Evolutionary conservation across 768 basidiomycete genomes (phyloP).

Genomic region (Psilocybe sp.): DNA sequence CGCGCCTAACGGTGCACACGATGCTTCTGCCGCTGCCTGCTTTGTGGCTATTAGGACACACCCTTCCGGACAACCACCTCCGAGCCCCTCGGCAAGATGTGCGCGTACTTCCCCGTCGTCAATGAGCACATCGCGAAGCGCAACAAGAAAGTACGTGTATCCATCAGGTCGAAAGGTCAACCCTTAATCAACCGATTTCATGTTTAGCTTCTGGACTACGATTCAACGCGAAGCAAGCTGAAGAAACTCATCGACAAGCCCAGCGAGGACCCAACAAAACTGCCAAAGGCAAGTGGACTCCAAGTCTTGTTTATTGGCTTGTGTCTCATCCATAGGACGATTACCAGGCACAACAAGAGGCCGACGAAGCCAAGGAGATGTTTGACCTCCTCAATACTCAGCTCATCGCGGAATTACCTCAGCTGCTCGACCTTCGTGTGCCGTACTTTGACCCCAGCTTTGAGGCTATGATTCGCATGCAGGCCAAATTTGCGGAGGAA

Average conservation of each 20-base stretch:
- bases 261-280: constrained; percentile 86
- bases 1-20: background rate
- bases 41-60: constrained; percentile 68
- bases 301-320: background rate
- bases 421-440: constrained; percentile 90
- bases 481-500: constrained; percentile 96
- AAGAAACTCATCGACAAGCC: constrained; percentile 92
- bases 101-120: constrained; percentile 89
- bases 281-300: constrained; percentile 62
- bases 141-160: constrained; percentile 80
- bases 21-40: no score
- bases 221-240: constrained; percentile 85
- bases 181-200: background rate
- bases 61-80: constrained; percentile 94
- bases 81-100: constrained; percentile 96
- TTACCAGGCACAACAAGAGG: constrained; percentile 85
- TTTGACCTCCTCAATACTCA: constrained; percentile 93
- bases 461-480: constrained; percentile 98
- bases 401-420: constrained; percentile 86
- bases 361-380: constrained; percentile 92
- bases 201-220: constrained; percentile 92
- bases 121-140: constrained; percentile 93
- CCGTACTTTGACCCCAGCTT: constrained; percentile 99
- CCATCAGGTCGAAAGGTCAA: background rate
- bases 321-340: background rate